These are phyloP conservation scores for Emmonsia crescens DNA, from an alignment of 2,329 filamentous ascomycete species.

Conservation along the genomic window DNA sequence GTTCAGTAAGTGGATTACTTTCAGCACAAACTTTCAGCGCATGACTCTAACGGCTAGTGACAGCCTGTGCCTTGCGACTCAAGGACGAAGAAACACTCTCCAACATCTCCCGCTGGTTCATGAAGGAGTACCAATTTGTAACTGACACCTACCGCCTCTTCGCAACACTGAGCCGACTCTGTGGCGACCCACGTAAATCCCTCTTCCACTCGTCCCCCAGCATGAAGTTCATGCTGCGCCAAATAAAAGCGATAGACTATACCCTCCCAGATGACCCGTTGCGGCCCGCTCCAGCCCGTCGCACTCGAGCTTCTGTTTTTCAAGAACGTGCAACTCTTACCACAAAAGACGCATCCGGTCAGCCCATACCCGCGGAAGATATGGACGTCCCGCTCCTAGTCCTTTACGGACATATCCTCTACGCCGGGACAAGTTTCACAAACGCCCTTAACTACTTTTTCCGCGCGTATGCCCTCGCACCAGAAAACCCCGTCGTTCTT, in stretches of 20 bases:
- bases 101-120: conserved; percentile 68
- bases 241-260: conserved; percentile 82
- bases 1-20: conserved; percentile 45
- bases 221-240: conserved; percentile 83
- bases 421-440: conserved; percentile 69
- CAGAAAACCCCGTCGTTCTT: conserved; percentile 65
- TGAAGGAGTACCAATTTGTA: conserved; percentile 68
- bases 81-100: conserved; percentile 68
- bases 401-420: conserved; percentile 83
- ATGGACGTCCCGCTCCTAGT: conserved; percentile 75
- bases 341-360: conserved; percentile 27
- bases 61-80: conserved; percentile 69
- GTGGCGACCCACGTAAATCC: conserved; percentile 49
- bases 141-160: conserved; percentile 80
- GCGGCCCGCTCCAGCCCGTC: conserved; percentile 14
- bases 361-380: conserved; percentile 30
- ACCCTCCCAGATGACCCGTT: conserved; percentile 45
- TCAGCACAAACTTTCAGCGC: not conserved
- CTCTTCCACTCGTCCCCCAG: conserved; percentile 69
- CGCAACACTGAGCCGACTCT: conserved; percentile 63
- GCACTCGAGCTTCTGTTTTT: conserved; percentile 33
- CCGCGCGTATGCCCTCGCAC: conserved; percentile 60
- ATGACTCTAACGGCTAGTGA: conserved; percentile 16
- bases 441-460: conserved; percentile 84
- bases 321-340: conserved; percentile 33